A percentile compares a stretch with the other conserved stretches of the same genome.
Conservation (phyloP, 164 flowering plant species). For the Warburgia ugandensis region DNA sequence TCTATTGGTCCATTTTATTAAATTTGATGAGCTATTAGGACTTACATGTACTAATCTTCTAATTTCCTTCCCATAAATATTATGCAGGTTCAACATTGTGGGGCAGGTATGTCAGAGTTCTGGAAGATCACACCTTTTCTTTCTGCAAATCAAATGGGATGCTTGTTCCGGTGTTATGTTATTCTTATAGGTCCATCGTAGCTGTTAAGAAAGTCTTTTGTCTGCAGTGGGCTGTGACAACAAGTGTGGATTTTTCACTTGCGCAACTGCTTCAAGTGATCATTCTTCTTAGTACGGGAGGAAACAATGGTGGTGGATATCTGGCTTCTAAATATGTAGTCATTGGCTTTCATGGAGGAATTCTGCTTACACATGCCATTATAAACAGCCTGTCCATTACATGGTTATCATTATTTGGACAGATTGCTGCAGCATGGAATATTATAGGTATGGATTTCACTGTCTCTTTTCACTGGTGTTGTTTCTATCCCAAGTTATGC, state of each 20-base stretch:
- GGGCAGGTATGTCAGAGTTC: constrained; percentile 69
- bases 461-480: neutral
- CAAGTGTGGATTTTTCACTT: constrained; percentile 85
- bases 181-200: too few relatives aligned
- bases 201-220: constrained; percentile 6
- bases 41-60: constrained; percentile 4
- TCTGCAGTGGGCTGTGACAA: constrained; percentile 99
- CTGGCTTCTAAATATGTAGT: constrained; percentile 74
- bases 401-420: constrained; percentile 75
- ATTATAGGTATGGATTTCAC: constrained; percentile 42
- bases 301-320: constrained; percentile 85
- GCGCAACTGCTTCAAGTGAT: constrained; percentile 91
- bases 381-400: constrained; percentile 83
- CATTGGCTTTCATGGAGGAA: constrained; percentile 61
- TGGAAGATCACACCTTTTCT: neutral
- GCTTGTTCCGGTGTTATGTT: too few relatives aligned
- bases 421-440: constrained; percentile 92
- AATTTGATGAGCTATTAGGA: too few relatives aligned
- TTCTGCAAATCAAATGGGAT: neutral
- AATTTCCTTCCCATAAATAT: constrained; percentile 2
- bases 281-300: constrained; percentile 88
- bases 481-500: neutral
- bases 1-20: too few relatives aligned
- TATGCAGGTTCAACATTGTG: constrained; percentile 95
- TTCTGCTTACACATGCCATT: constrained; percentile 63